phyloP scores from a whole-genome alignment of 768 basidiomycete species.

The Boletellus ananiceps region DNA sequence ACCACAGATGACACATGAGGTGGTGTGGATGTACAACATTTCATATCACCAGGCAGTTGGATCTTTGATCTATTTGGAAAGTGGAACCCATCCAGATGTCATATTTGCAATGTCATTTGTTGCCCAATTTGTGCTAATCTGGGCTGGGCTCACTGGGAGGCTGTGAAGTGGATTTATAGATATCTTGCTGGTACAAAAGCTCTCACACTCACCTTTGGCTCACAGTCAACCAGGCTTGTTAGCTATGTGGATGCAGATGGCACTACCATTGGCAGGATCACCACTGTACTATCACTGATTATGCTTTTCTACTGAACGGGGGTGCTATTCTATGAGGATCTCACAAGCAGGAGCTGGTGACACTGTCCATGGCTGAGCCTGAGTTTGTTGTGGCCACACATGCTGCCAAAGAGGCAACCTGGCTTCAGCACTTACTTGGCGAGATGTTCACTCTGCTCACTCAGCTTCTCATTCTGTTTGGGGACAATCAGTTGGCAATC shows the following conservation, averaged over 20 bases:
- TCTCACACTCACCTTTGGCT: background rate
- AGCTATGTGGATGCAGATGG: slow-evolving; percentile 1
- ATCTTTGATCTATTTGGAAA: background rate
- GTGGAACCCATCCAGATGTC: background rate
- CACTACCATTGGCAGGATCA: slow-evolving; percentile 5
- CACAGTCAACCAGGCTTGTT: background rate
- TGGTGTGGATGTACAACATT: background rate
- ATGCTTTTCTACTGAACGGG: slow-evolving; percentile 2
- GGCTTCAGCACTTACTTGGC: background rate
- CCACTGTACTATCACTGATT: background rate
- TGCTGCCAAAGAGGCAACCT: background rate
- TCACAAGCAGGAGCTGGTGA: slow-evolving; percentile 5
- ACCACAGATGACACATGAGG: background rate
- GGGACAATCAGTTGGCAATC: no score
- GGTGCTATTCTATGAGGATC: slow-evolving; percentile 2
- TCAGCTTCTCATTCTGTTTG: background rate
- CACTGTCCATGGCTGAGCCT: background rate
- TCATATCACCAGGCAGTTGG: background rate
- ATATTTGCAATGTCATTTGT: background rate
- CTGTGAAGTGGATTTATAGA: slow-evolving; percentile 2
- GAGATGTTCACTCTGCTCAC: background rate
- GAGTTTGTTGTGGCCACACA: background rate
- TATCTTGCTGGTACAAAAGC: slow-evolving; percentile 13
- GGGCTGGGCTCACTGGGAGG: background rate
- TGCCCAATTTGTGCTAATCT: background rate